Conservation (phyloP, 2,329 filamentous ascomycete genomes). For the Ceratocystis cubensis region DNA sequence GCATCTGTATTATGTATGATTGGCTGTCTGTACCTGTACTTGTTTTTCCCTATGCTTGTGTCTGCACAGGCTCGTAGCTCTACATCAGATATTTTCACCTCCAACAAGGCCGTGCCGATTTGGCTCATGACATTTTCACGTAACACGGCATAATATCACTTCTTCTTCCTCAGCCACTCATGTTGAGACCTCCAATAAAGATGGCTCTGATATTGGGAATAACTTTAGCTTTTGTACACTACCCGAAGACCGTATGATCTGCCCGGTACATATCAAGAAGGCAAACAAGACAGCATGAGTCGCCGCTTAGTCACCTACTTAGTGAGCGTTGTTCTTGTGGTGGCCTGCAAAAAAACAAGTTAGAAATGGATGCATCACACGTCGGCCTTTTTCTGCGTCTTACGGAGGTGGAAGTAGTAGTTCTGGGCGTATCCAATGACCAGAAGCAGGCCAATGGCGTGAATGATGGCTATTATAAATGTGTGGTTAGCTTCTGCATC, state of each 20-base stretch:
- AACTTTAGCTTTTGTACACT: constrained; percentile 22
- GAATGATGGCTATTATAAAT: constrained; percentile 60
- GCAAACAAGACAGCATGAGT: neutral
- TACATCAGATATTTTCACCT: too few species aligned
- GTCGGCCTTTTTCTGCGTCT: constrained; percentile 27
- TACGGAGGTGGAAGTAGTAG: constrained; percentile 99
- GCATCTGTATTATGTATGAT: too few species aligned
- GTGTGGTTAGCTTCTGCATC: too few species aligned
- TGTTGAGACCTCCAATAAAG: neutral
- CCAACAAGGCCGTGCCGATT: too few species aligned
- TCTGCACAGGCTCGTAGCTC: too few species aligned
- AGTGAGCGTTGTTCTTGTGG: constrained; percentile 99
- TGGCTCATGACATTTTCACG: too few species aligned
- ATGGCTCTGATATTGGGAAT: constrained; percentile 7
- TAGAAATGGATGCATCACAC: constrained; percentile 9
- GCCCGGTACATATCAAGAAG: constrained; percentile 14
- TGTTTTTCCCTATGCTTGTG: too few species aligned
- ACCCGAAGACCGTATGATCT: constrained; percentile 16
- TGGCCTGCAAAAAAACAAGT: constrained; percentile 51
- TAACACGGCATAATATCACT: neutral
- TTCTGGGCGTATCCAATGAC: constrained; percentile 86
- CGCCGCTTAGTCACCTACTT: constrained; percentile 30
- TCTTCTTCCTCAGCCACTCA: neutral
- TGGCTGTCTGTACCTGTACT: too few species aligned
- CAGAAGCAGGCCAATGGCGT: constrained; percentile 67